Percentiles rank a stretch among this genome's conserved stretches.
phyloP scores from a whole-genome alignment of 2,329 filamentous ascomycete genomes.

The Aureobasidium sp. region DNA sequence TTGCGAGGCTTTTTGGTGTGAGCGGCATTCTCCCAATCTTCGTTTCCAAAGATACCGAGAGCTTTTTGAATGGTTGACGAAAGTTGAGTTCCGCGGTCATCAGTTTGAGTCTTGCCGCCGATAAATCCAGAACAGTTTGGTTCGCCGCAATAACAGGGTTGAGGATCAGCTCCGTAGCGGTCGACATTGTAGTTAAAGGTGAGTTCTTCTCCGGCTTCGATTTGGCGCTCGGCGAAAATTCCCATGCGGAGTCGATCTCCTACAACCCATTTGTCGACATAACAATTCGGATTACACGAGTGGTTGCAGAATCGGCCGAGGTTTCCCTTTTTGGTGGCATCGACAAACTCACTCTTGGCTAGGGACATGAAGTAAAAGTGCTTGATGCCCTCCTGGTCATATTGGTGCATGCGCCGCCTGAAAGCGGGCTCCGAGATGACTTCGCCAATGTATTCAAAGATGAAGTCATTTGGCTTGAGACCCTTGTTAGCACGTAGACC shows the following conservation, averaged over 20 bases:
- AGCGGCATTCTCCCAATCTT: conserved; percentile 75
- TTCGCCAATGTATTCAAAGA: conserved; percentile 97
- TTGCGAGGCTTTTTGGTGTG: conserved; percentile 85
- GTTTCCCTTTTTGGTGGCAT: conserved; percentile 94
- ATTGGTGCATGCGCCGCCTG: conserved; percentile 80
- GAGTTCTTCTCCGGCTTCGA: conserved; percentile 84
- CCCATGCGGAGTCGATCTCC: conserved; percentile 97
- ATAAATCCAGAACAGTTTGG: conserved; percentile 93
- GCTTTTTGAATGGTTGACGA: conserved; percentile 79
- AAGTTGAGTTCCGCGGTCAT: conserved; percentile 80
- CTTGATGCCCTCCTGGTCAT: conserved; percentile 93
- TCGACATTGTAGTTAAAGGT: conserved; percentile 99
- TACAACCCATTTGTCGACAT: conserved; percentile 99
- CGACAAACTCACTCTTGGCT: conserved; percentile 90
- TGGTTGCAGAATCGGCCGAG: conserved; percentile 97
- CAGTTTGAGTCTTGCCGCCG: conserved; percentile 90
- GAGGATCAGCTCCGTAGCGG: conserved; percentile 90
- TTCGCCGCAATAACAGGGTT: conserved; percentile 94
- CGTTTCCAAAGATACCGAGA: conserved; percentile 84
- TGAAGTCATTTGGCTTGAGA: conserved; percentile 76
- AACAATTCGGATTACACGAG: conserved; percentile 97
- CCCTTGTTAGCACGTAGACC: conserved; percentile 75
- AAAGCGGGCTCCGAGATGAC: conserved; percentile 92
- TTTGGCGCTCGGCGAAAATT: conserved; percentile 81
- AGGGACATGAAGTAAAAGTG: conserved; percentile 99